Percentiles rank a stretch among this genome's conserved stretches.
phyloP scores from a whole-genome alignment of 2,329 filamentous ascomycete species.

The Xylariales sp. region DNA sequence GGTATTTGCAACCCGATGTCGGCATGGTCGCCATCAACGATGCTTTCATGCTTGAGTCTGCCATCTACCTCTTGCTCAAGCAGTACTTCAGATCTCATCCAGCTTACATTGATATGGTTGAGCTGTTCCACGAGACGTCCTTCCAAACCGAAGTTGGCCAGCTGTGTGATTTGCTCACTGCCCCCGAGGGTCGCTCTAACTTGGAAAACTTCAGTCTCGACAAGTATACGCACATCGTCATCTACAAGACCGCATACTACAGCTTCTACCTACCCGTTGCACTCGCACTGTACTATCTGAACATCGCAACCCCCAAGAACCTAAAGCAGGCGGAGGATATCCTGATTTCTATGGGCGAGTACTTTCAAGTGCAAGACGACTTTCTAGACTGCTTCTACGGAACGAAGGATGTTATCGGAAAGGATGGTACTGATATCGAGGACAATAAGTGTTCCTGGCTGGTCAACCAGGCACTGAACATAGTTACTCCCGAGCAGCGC shows the following conservation, averaged over 20 bases:
- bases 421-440: slow-evolving; percentile 98
- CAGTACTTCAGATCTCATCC: slow-evolving; percentile 88
- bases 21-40: slow-evolving; percentile 99
- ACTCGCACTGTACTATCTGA: slow-evolving; percentile 79
- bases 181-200: slow-evolving; percentile 88
- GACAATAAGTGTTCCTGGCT: slow-evolving; percentile 99
- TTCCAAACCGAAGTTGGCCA: slow-evolving; percentile 96
- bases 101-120: slow-evolving; percentile 83
- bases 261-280: slow-evolving; percentile 97
- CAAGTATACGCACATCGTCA: slow-evolving; percentile 97
- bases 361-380: slow-evolving; percentile 99
- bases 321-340: slow-evolving; percentile 86
- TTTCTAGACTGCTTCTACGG: slow-evolving; percentile 93
- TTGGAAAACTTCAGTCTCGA: slow-evolving; percentile 92
- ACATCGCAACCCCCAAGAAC: slow-evolving; percentile 81
- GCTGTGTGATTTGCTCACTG: slow-evolving; percentile 89
- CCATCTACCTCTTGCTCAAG: slow-evolving; percentile 88
- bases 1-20: slow-evolving; percentile 86
- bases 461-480: slow-evolving; percentile 85
- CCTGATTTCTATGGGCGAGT: slow-evolving; percentile 94
- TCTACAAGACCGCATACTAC: slow-evolving; percentile 99
- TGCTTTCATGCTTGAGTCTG: slow-evolving; percentile 87
- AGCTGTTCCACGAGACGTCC: slow-evolving; percentile 93
- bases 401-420: slow-evolving; percentile 86
- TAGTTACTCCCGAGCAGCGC: slow-evolving; percentile 79